Conservation (phyloP, 1,139 yeast genomes). For the Suhomyces coccinellae region DNA sequence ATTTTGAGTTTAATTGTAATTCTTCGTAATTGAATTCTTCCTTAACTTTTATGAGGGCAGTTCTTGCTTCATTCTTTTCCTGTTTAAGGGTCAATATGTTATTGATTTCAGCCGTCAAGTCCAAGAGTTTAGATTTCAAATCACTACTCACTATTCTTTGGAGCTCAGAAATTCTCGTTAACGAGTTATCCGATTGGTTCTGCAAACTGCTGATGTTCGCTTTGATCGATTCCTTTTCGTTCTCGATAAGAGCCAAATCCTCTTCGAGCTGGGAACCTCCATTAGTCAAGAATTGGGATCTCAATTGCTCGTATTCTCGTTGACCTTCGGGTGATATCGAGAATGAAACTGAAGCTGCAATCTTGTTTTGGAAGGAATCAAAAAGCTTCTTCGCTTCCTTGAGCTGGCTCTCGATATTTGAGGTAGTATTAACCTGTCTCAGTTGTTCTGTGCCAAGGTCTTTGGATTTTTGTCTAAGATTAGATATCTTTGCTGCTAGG, state of each 20-base stretch:
- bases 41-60: conserved; percentile 43
- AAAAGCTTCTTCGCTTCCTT: conserved; percentile 45
- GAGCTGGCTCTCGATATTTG: conserved; percentile 49
- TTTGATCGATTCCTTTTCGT: conserved; percentile 46
- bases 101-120: conserved; percentile 32
- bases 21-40: conserved; percentile 52
- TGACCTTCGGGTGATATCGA: conserved; percentile 52
- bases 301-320: conserved; percentile 58
- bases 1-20: conserved; percentile 57
- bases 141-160: conserved; percentile 34
- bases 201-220: conserved; percentile 41
- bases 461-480: conserved; percentile 52
- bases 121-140: conserved; percentile 32
- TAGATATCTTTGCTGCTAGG: conserved; percentile 46
- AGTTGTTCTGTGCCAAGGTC: conserved; percentile 53
- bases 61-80: conserved; percentile 44
- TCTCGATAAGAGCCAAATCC: conserved; percentile 41
- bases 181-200: conserved; percentile 46
- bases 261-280: conserved; percentile 65
- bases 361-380: conserved; percentile 42
- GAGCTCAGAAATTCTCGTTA: conserved; percentile 38
- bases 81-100: conserved; percentile 36
- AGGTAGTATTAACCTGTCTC: conserved; percentile 50
- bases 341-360: conserved; percentile 25
- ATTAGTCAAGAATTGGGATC: conserved; percentile 54